A percentile compares a stretch with the other conserved stretches of the same genome.
Conservation (phyloP, 1,284 basidiomycete species). For the Trichosporon sp. region DNA sequence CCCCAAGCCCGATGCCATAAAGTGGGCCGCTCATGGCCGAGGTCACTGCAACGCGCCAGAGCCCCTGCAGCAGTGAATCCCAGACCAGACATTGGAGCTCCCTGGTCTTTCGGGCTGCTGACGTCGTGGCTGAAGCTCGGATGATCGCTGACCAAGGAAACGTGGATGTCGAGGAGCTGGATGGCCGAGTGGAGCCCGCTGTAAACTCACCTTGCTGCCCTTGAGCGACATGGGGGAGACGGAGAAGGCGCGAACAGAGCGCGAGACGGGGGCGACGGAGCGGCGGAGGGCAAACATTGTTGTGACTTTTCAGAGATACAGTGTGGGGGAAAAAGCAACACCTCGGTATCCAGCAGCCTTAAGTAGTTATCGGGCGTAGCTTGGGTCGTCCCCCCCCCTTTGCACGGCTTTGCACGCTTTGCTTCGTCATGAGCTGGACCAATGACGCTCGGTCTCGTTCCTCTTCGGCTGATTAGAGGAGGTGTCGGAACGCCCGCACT, state of each 20-base stretch:
- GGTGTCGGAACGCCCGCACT: not conserved
- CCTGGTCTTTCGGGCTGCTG: too few relatives aligned
- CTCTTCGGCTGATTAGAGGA: not conserved
- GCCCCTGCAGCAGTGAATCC: too few relatives aligned
- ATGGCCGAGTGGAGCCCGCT: too few relatives aligned
- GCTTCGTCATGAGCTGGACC: not conserved
- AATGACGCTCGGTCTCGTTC: not conserved
- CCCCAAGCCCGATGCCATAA: too few relatives aligned
- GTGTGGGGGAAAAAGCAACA: not conserved
- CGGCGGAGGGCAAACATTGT: conserved; percentile 7
- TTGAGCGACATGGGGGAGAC: not conserved
- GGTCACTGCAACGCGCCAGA: too few relatives aligned
- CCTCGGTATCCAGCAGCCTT: not conserved
- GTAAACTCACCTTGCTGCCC: not conserved
- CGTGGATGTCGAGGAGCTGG: too few relatives aligned
- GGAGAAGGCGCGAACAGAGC: conserved; percentile 1
- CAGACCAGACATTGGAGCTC: too few relatives aligned
- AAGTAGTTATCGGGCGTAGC: not conserved
- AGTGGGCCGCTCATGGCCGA: too few relatives aligned
- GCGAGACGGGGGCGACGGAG: not conserved
- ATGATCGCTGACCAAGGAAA: too few relatives aligned
- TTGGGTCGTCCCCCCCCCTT: not conserved
- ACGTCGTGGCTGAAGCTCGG: too few relatives aligned
- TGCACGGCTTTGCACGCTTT: not conserved
- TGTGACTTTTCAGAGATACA: not conserved